phyloP scores from a whole-genome alignment of 169 alveolate species.

The Blepharisma undulans region DNA sequence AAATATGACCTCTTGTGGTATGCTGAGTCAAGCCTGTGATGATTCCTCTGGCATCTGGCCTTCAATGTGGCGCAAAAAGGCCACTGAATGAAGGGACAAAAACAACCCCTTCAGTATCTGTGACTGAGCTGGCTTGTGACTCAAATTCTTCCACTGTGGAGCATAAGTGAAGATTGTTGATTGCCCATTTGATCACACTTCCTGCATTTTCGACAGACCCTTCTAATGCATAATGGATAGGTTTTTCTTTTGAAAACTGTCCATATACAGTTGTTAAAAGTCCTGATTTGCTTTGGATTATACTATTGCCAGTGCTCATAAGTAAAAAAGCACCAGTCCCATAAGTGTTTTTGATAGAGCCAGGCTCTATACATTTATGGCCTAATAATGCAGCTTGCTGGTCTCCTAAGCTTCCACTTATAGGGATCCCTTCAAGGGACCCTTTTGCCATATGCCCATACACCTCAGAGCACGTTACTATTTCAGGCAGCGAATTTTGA shows the following conservation, averaged over 20 bases:
- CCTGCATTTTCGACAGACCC: conserved; percentile 96
- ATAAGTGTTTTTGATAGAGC: conserved; percentile 90
- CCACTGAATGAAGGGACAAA: conserved; percentile 95
- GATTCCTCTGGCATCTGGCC: conserved; percentile 90
- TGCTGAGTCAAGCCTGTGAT: conserved; percentile 89
- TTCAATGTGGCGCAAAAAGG: conserved; percentile 93
- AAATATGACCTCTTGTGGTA: conserved; percentile 86
- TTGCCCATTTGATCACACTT: conserved; percentile 89
- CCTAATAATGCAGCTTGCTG: conserved; percentile 93
- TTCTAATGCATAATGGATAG: conserved; percentile 90
- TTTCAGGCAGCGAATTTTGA: conserved; percentile 56
- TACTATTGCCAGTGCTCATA: conserved; percentile 86
- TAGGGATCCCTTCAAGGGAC: conserved; percentile 72
- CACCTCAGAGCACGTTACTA: conserved; percentile 46
- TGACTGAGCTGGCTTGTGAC: conserved; percentile 66
- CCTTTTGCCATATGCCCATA: conserved; percentile 63
- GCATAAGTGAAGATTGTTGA: conserved; percentile 69
- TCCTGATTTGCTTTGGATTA: conserved; percentile 84
- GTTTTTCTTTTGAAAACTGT: conserved; percentile 69
- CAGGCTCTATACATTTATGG: conserved; percentile 80
- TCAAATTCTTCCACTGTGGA: conserved; percentile 69
- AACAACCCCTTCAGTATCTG: conserved; percentile 89
- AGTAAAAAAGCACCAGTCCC: conserved; percentile 95
- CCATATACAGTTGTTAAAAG: conserved; percentile 92
- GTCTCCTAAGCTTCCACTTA: conserved; percentile 91